Evolutionary conservation across 345 rosid species (phyloP).

Genomic region (Arabis hirsuta): DNA sequence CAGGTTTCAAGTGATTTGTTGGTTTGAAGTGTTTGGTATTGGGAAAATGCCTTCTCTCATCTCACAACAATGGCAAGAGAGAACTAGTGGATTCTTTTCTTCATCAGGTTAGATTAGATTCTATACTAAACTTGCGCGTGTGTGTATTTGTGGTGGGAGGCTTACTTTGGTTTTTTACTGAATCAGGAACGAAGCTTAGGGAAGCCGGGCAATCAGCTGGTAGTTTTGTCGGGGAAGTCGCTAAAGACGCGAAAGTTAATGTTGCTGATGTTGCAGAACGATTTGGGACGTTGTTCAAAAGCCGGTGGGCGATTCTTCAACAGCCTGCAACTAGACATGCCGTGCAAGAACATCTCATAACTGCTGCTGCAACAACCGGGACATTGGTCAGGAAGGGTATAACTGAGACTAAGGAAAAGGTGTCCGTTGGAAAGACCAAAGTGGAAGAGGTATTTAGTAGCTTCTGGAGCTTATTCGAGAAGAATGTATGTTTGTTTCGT

Average conservation of each 20-base stretch:
- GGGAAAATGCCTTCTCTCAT: slow-evolving; percentile 69
- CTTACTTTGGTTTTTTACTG: slow-evolving; percentile 17
- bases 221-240: slow-evolving; percentile 78
- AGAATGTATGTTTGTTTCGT: slow-evolving; percentile 1
- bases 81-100: slow-evolving; percentile 82
- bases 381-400: slow-evolving; percentile 78
- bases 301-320: slow-evolving; percentile 80
- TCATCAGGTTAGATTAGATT: slow-evolving; percentile 66
- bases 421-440: slow-evolving; percentile 83
- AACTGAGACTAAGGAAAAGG: slow-evolving; percentile 89
- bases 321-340: slow-evolving; percentile 88
- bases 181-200: slow-evolving; percentile 76
- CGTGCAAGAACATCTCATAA: slow-evolving; percentile 76
- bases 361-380: slow-evolving; percentile 93
- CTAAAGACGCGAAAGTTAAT: slow-evolving; percentile 93
- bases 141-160: slow-evolving; percentile 26
- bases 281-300: slow-evolving; percentile 71
- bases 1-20: slow-evolving; percentile 9
- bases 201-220: slow-evolving; percentile 90
- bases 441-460: slow-evolving; percentile 76
- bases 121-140: not conserved
- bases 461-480: not conserved
- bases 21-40: slow-evolving; percentile 2
- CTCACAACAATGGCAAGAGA: slow-evolving; percentile 90
- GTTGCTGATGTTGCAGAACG: slow-evolving; percentile 83